Evolutionary conservation across 495 filamentous ascomycete genomes (phyloP), one percentile per base, ranked within the genome.

Genomic region (Neurospora sp.): DNA sequence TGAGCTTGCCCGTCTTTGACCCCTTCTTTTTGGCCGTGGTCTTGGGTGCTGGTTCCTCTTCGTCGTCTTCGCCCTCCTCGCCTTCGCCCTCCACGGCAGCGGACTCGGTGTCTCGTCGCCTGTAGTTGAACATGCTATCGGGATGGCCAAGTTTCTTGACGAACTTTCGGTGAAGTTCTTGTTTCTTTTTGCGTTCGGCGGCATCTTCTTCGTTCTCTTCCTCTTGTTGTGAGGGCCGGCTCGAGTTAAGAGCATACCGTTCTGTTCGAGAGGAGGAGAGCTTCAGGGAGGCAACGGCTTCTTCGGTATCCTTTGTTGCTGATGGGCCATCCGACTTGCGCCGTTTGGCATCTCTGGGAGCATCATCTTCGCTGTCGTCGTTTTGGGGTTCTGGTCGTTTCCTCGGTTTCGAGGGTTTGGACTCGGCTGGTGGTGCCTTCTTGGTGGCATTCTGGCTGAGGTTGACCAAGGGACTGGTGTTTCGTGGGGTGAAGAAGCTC

Each of bases 61-160:
- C 89, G 4, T 82, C 84, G n/a, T 80, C 85, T 38, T 61, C 73
- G 10, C 27, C 53, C 12, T 65, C 76, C 2, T 87, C 89, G 4
- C 85, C 86, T 5, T 86, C 85, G 46, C 85, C 86, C 22, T 84
- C 84, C 5, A 73, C 74, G 31, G 83, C 80, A 68, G 92, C 84
- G 35, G 83, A 80, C 59, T 84, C 79, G 74, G 82, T 82, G 70
- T 87, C 85, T 31, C 86, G 83, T 74, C 90, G 53, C 72, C 89
- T 88, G 74, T 93, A 88, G 68, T 89, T 88, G 18, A 90, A 86
- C 69, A 96, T 84, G 74, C 93, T 94, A 75, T 96, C 94, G 9
- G 93, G 88, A 38, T 89, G 89, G 4, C 96, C 94, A 5, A 99
- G 87, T 77, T 93, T 96, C 83, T 93, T 92, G 20, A 98, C 90